Evolutionary conservation across 2,329 filamentous ascomycete genomes (phyloP).

Genomic region (Beauveria pseudobassiana): DNA sequence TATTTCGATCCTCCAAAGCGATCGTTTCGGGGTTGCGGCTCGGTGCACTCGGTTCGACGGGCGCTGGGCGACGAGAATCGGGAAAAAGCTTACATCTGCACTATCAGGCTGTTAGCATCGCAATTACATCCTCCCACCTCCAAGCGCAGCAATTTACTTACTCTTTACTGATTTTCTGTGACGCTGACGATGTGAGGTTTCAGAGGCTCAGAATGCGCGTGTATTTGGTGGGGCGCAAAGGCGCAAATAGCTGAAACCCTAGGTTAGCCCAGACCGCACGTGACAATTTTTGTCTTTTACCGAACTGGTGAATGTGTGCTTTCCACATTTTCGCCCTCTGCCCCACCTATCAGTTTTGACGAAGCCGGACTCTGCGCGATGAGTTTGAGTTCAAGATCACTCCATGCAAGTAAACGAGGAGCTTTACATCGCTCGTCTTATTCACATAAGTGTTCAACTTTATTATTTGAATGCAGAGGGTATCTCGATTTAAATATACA

Average conservation of each 20-base stretch:
- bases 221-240: slow-evolving; percentile 37
- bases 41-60: not conserved
- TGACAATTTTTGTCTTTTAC: slow-evolving; percentile 15
- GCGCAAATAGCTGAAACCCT: slow-evolving; percentile 28
- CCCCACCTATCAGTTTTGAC: not conserved
- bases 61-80: slow-evolving; percentile 17
- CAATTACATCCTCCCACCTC: not conserved
- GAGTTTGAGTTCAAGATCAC: too few species aligned
- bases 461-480: not conserved
- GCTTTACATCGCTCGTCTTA: not conserved
- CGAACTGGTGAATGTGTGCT: not conserved
- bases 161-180: slow-evolving; percentile 50
- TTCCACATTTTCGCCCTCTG: not conserved
- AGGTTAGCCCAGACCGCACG: slow-evolving; percentile 26
- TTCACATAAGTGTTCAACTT: not conserved
- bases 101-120: slow-evolving; percentile 49
- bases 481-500: not conserved
- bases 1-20: not conserved
- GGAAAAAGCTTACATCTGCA: slow-evolving; percentile 73
- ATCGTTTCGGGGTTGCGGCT: not conserved
- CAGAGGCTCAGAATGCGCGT: slow-evolving; percentile 28
- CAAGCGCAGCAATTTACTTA: slow-evolving; percentile 34
- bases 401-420: not conserved
- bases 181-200: slow-evolving; percentile 37
- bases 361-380: not conserved